Evolutionary conservation across 495 filamentous ascomycete species (phyloP).

Genomic region (Oidiodendron maius): DNA sequence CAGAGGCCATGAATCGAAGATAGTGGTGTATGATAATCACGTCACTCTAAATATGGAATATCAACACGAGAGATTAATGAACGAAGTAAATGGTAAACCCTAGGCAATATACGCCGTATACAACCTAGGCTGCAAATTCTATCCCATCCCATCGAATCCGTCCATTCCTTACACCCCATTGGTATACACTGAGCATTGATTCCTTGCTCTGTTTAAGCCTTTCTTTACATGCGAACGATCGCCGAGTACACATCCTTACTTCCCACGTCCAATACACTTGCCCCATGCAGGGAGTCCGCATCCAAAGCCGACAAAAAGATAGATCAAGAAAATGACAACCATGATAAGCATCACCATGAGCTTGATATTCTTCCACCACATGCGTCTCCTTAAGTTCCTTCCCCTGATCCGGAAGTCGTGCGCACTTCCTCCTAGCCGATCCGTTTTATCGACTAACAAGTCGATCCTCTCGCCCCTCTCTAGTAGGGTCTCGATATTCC

Average conservation of each 20-base stretch:
- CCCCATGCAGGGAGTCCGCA: constrained; percentile 64
- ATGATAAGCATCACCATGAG: constrained; percentile 79
- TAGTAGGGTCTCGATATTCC: constrained; percentile 94
- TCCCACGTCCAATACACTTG: constrained; percentile 35
- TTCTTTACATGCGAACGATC: too few relatives aligned
- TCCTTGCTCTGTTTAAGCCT: too few relatives aligned
- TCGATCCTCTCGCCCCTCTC: constrained; percentile 95
- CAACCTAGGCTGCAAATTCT: too few relatives aligned
- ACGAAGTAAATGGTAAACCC: too few relatives aligned
- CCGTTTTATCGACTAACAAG: constrained; percentile 95
- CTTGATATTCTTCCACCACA: constrained; percentile 98
- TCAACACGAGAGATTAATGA: too few relatives aligned
- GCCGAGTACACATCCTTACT: not conserved
- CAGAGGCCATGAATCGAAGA: too few relatives aligned
- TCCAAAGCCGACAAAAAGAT: constrained; percentile 67
- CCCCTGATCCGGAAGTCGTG: constrained; percentile 85
- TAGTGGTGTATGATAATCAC: too few relatives aligned
- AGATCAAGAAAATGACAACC: constrained; percentile 80
- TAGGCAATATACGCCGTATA: too few relatives aligned
- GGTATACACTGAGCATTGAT: too few relatives aligned
- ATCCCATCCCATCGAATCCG: too few relatives aligned
- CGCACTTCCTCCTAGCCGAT: constrained; percentile 77
- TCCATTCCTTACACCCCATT: too few relatives aligned
- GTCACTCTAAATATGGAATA: too few relatives aligned
- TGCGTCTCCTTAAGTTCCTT: constrained; percentile 75